Base-by-base conservation (phyloP, 2,329 filamentous ascomycete species). In the Colletotrichum theobromicola region DNA sequence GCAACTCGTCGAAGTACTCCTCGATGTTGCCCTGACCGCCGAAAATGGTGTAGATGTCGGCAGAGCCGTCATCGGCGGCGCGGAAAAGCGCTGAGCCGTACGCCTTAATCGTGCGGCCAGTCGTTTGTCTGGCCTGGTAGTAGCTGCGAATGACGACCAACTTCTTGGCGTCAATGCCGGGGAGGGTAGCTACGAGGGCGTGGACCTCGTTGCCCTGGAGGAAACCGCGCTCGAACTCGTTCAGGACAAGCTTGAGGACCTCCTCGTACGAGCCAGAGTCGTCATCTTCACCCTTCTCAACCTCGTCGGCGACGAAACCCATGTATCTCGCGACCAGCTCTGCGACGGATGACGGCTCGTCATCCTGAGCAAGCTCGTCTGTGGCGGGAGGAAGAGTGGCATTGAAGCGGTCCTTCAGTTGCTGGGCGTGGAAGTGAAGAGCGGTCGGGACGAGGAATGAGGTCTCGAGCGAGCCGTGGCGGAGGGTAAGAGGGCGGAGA, bases 21-120 rank as follows among this genome's bases (percentile, higher is more conserved):
- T 99, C 96, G 77, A 99, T 98, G 85, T 99, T 99, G 79, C 97
- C 97, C 84, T 99, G 97, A 8, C 97, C 97, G 75, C 97, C 97
- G 79, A 98, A 98, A 76, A 99, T 95, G 77, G 93, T 96, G 87
- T 98, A 99, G 75, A 99, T 91, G 79, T 92, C 93, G 69, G 96
- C 96, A 70, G 93, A 92, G 76, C 92, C 93, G 76, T 98, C 96
- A 61, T 94, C 93, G 12, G 95, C 95, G 65, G 97, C 96, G 78
- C 97, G 92, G 82, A 98, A 91, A 61, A 99, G 90, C 42, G 97
- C 97, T 53, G 97, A 98, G 83, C 98, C 94, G 83, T 99, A 96
- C 32, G 95, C 91, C 86, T 95, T 96, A 82, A 98, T 96, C 67
- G 94, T 91, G 79, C 97, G 91, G 82, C 96, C 96, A 66, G 93